phyloP scores from a whole-genome alignment of 2,329 filamentous ascomycete genomes.

The Xylariaceae sp. region DNA sequence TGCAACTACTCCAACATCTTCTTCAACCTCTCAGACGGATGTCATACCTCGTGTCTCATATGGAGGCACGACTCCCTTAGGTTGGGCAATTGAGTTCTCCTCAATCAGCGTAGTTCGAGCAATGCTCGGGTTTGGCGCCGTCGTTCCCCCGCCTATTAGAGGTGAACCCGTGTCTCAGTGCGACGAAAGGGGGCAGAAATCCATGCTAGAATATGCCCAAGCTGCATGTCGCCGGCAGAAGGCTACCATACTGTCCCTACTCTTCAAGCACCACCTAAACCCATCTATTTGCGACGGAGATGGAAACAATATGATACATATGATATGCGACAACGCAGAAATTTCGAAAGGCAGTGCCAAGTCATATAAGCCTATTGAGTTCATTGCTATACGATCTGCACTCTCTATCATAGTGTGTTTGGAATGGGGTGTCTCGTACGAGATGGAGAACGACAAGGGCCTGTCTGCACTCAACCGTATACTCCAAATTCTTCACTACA shows the following conservation, averaged over 20 bases:
- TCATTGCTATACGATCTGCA: slow-evolving; percentile 8
- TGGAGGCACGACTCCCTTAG: slow-evolving; percentile 17
- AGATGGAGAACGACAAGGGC: slow-evolving; percentile 10
- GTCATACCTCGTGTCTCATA: neutral
- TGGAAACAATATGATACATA: slow-evolving; percentile 18
- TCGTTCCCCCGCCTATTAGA: too few relatives aligned
- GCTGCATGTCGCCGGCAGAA: slow-evolving; percentile 17
- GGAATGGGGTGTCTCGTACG: neutral
- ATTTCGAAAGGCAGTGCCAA: slow-evolving; percentile 4
- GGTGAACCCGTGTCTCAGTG: too few relatives aligned
- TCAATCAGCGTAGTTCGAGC: neutral
- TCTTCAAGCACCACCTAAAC: slow-evolving; percentile 9
- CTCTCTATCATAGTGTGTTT: slow-evolving; percentile 10
- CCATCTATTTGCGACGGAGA: slow-evolving; percentile 7
- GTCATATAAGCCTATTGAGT: slow-evolving; percentile 3
- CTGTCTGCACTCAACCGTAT: slow-evolving; percentile 13
- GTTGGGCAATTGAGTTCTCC: slow-evolving; percentile 18
- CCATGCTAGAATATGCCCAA: slow-evolving; percentile 10
- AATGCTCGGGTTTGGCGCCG: neutral
- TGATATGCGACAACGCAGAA: slow-evolving; percentile 19
- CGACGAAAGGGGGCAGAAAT: neutral
- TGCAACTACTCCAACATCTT: neutral
- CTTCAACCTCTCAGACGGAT: neutral
- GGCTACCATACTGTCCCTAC: slow-evolving; percentile 6
- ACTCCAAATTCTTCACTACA: slow-evolving; percentile 11